A percentile compares a stretch with the other conserved stretches of the same genome.
Conservation (phyloP, 495 filamentous ascomycete genomes). For the Tuber borchii region DNA sequence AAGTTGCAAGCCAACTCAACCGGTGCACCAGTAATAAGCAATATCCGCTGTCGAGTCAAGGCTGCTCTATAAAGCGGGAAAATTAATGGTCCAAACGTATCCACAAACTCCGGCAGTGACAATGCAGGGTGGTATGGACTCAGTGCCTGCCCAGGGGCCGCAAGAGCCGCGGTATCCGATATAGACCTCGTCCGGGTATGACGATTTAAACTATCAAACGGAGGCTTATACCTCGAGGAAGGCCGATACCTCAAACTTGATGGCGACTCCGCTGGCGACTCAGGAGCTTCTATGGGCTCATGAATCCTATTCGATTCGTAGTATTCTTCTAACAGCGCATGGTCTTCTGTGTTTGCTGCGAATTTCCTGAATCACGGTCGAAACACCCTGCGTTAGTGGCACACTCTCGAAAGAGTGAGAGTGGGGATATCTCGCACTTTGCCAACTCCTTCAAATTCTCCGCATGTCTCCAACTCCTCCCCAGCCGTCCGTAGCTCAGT, state of each 20-base stretch:
- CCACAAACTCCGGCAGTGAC: constrained; percentile 67
- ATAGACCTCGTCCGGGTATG: constrained; percentile 53
- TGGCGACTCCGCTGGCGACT: constrained; percentile 54
- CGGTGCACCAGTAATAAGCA: constrained; percentile 76
- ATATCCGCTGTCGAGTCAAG: constrained; percentile 74
- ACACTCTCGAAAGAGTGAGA: constrained; percentile 37
- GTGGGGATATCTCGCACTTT: constrained; percentile 45
- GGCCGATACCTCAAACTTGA: constrained; percentile 47
- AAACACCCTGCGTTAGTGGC: neutral
- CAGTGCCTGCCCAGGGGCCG: constrained; percentile 57
- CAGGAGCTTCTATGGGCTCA: constrained; percentile 49
- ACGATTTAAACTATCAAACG: constrained; percentile 41
- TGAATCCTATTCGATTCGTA: constrained; percentile 63
- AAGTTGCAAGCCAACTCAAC: constrained; percentile 81
- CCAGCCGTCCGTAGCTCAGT: constrained; percentile 75
- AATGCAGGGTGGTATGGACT: constrained; percentile 78
- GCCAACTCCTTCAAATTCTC: constrained; percentile 68
- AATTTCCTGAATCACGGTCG: constrained; percentile 45
- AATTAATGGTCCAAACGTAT: constrained; percentile 79
- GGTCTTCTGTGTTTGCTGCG: constrained; percentile 52
- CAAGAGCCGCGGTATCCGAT: constrained; percentile 56
- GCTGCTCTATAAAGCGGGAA: constrained; percentile 90
- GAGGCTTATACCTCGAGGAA: constrained; percentile 44
- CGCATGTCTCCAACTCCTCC: constrained; percentile 84
- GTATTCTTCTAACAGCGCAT: constrained; percentile 63